These are phyloP conservation scores for Sugiyamaella novakii DNA, from an alignment of 1,139 yeast genomes.

Conservation along the genomic window DNA sequence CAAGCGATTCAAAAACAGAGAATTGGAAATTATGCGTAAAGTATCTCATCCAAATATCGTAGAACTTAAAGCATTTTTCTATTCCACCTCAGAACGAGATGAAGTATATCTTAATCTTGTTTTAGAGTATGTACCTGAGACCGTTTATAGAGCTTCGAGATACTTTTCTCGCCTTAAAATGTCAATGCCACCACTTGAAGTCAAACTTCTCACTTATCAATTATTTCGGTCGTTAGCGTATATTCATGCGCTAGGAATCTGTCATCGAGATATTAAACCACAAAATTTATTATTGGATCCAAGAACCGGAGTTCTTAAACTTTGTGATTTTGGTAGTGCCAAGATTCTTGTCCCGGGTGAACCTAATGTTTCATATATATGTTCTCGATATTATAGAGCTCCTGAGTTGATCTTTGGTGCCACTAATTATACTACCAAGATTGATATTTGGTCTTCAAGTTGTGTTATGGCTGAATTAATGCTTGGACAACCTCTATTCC, in stretches of 20 bases:
- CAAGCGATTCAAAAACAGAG: slow-evolving; percentile 93
- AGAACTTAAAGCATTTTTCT: slow-evolving; percentile 83
- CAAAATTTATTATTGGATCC: slow-evolving; percentile 92
- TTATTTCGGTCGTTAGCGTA: slow-evolving; percentile 88
- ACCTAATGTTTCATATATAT: slow-evolving; percentile 93
- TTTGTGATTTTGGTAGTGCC: slow-evolving; percentile 99
- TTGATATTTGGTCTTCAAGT: slow-evolving; percentile 97
- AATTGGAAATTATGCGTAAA: slow-evolving; percentile 90
- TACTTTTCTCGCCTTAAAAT: slow-evolving; percentile 74
- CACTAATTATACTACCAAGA: slow-evolving; percentile 91
- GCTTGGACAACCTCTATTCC: slow-evolving; percentile 94
- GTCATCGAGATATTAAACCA: slow-evolving; percentile 97
- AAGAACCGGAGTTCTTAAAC: slow-evolving; percentile 74
- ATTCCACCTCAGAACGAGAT: slow-evolving; percentile 73
- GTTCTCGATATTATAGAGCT: slow-evolving; percentile 95
- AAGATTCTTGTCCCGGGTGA: slow-evolving; percentile 85
- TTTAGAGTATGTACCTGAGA: slow-evolving; percentile 91
- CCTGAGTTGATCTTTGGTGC: slow-evolving; percentile 93
- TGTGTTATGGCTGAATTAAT: slow-evolving; percentile 97
- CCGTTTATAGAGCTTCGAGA: slow-evolving; percentile 86
- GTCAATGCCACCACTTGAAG: slow-evolving; percentile 85
- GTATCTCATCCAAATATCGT: slow-evolving; percentile 86
- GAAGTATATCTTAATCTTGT: slow-evolving; percentile 86
- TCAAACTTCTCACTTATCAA: slow-evolving; percentile 88
- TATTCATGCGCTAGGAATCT: slow-evolving; percentile 86